A percentile compares a stretch with the other conserved stretches of the same genome.
Conservation (phyloP, 176 grass and related monocot genomes). For the Hsuehochloa calcarea region DNA sequence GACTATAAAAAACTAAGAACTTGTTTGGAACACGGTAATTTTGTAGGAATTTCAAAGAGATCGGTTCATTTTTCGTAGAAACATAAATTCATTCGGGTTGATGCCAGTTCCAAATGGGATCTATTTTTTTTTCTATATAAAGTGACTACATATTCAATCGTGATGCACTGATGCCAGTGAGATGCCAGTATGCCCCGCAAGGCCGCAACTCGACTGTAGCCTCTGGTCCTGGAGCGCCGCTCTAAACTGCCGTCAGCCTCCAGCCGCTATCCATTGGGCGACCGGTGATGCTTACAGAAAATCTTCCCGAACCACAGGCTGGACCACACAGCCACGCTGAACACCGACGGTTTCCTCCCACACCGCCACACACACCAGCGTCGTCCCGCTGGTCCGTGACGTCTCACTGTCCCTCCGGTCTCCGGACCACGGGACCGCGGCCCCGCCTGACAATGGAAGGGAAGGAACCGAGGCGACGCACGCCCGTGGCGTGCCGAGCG, state of each 20-base stretch:
- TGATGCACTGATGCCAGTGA: background rate
- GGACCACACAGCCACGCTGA: background rate
- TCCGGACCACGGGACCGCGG: background rate
- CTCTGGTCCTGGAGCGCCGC: background rate
- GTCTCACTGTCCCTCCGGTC: background rate
- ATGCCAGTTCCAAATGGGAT: no score
- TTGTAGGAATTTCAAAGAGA: no score
- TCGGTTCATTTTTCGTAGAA: no score
- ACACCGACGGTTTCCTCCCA: background rate
- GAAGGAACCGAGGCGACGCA: background rate
- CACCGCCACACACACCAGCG: background rate
- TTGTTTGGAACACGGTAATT: no score
- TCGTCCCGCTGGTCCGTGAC: background rate
- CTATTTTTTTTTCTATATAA: background rate
- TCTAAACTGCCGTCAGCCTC: background rate
- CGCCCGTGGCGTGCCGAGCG: background rate
- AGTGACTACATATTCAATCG: background rate
- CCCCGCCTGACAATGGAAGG: conserved; percentile 1
- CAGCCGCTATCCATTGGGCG: background rate
- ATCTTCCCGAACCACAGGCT: background rate
- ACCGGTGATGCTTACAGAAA: conserved; percentile 14
- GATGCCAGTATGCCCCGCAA: no score
- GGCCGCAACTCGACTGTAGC: background rate
- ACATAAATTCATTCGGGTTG: no score
- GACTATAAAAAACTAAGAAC: no score